These are phyloP conservation scores for Acanthochlamys bracteata DNA, from an alignment of 106 monocot species.

Conservation along the genomic window DNA sequence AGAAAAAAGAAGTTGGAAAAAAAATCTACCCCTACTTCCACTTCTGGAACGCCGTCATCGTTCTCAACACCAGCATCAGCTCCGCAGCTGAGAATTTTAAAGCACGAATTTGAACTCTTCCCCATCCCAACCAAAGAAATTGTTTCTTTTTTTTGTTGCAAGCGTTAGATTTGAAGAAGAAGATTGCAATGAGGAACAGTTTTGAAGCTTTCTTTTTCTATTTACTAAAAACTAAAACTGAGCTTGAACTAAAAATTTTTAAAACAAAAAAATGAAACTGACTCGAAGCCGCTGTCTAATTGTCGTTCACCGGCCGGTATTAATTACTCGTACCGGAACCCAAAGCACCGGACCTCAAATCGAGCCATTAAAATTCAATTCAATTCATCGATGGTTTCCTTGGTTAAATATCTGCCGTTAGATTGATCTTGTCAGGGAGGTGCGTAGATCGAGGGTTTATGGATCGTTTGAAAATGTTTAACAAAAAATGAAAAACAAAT, in stretches of 20 bases:
- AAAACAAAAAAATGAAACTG: not conserved
- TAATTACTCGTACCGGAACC: not conserved
- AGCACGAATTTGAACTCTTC: slow-evolving; percentile 30
- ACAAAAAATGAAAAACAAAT: too few species aligned
- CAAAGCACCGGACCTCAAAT: slow-evolving; percentile 1
- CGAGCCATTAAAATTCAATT: not conserved
- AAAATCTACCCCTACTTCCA: slow-evolving; percentile 4
- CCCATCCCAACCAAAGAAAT: slow-evolving; percentile 17
- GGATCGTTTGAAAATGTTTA: too few species aligned
- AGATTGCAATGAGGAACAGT: not conserved
- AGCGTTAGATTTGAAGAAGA: not conserved
- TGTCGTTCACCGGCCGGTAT: not conserved
- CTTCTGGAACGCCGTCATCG: slow-evolving; percentile 10
- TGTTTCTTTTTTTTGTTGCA: not conserved
- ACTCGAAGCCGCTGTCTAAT: not conserved
- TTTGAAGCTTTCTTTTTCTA: too few species aligned
- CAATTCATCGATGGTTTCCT: too few species aligned
- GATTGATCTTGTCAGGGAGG: too few species aligned
- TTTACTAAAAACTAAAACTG: too few species aligned
- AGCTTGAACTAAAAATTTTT: too few species aligned
- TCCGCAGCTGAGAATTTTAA: slow-evolving; percentile 34
- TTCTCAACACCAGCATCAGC: slow-evolving; percentile 3
- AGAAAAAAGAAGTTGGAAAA: not conserved
- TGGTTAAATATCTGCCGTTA: too few species aligned
- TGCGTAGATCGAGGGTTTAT: too few species aligned